Evolutionary conservation across 2,329 filamentous ascomycete species (phyloP), one percentile per base, ranked within the genome.

Genomic region (Pseudocercospora cruenta): DNA sequence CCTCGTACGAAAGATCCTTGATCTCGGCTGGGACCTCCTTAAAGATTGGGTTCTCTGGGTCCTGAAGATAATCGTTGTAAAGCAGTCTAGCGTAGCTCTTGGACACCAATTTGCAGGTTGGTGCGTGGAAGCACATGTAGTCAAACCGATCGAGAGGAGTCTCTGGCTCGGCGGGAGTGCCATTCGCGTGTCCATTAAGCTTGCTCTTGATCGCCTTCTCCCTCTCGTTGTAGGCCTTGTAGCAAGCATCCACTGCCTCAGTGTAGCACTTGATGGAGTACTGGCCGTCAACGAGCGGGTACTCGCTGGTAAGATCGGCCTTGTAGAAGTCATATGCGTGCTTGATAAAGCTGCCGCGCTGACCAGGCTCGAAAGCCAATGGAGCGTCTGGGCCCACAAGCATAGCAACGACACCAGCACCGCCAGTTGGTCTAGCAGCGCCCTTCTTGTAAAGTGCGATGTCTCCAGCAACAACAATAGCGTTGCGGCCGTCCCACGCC

Each of bases 241-340:
- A 84, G 80, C 83, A 85, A 39, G 78, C 80, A 68, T 85, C 83
- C 2, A 84, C 80, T 12, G 83, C 82, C 75, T 84, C 82, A 58
- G 78, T 82, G 78, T 85, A 85, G 80, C 83, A 85, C 73, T 81
- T 78, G 71, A 84, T 79, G 58, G 82, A 84, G 78, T 80, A 85
- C 39, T 85, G 83, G 54, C 83, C 83, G 70, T 85, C 82, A 16
- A 85, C 83, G 65, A 84, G 76, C 31, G 83, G 83, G 74, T 85
- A 85, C 72, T 85, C 83, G 79, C 81, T 83, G 66, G 82, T 83
- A 65, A 85, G 71, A 70, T 85, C 83, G 62, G 83, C 80, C 81
- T 85, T 85, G 80, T 85, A 85, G 77, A 85, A 85, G 72, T 85
- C 83, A 77, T 85, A 85, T 33, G 79, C 81, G 74, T 85, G 83